Percentiles rank a stretch among this genome's conserved stretches.
Evolutionary conservation across 2,329 filamentous ascomycete species (phyloP).

Genomic region (Aureobasidium vineae): DNA sequence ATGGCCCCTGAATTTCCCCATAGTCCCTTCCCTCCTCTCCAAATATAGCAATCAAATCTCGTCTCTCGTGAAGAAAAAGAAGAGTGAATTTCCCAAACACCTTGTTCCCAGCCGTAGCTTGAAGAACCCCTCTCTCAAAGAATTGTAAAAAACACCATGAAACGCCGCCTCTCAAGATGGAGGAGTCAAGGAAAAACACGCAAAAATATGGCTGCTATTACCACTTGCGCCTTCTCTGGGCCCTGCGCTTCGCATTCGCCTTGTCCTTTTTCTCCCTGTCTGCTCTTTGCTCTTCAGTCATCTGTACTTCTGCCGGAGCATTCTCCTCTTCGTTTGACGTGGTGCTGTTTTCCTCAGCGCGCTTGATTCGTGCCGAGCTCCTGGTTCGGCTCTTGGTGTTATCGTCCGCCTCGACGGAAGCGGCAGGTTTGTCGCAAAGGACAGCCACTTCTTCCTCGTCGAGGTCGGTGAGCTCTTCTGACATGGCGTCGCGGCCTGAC

Average conservation of each 20-base stretch:
- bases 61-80: slow-evolving; percentile 15
- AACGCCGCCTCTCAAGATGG: background rate
- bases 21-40: background rate
- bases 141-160: background rate
- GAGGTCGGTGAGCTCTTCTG: slow-evolving; percentile 79
- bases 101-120: slow-evolving; percentile 14
- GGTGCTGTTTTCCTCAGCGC: background rate
- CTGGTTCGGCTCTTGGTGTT: slow-evolving; percentile 18
- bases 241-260: slow-evolving; percentile 29
- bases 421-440: slow-evolving; percentile 29
- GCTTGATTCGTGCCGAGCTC: slow-evolving; percentile 10
- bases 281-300: slow-evolving; percentile 20
- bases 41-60: background rate
- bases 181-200: background rate
- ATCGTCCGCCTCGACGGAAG: slow-evolving; percentile 13
- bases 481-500: slow-evolving; percentile 71
- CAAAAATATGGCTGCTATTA: background rate
- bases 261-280: slow-evolving; percentile 27
- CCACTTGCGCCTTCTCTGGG: slow-evolving; percentile 17
- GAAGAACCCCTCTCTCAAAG: background rate
- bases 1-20: background rate
- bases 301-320: slow-evolving; percentile 5
- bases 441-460: slow-evolving; percentile 86
- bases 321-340: slow-evolving; percentile 16
- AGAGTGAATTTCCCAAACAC: background rate